Evolutionary conservation across 2,329 filamentous ascomycete genomes (phyloP).

Genomic region (Xylariaceae sp.): DNA sequence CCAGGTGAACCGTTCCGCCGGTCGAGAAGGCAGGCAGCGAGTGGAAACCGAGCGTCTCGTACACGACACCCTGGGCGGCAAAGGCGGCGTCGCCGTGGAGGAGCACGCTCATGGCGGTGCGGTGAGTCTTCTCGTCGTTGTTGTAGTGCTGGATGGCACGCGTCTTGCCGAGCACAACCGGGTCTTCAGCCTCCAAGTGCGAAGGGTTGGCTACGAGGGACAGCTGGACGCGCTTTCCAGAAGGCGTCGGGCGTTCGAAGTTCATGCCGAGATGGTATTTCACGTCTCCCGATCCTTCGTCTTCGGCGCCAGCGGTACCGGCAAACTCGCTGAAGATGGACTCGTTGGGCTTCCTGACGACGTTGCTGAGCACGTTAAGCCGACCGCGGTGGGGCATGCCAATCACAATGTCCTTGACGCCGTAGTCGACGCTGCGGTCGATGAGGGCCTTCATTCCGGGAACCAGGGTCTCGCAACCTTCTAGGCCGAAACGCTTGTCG

Average conservation of each 20-base stretch:
- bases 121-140: constrained; percentile 84
- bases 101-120: constrained; percentile 88
- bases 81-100: constrained; percentile 97
- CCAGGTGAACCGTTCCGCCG: constrained; percentile 91
- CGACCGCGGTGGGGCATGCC: constrained; percentile 99
- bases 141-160: constrained; percentile 99
- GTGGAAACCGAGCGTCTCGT: constrained; percentile 98
- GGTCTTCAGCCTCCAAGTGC: constrained; percentile 96
- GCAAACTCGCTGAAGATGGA: constrained; percentile 99
- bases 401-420: constrained; percentile 98
- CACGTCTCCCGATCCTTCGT: constrained; percentile 96
- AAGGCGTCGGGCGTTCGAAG: constrained; percentile 96
- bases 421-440: constrained; percentile 95
- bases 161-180: constrained; percentile 95
- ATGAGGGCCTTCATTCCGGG: constrained; percentile 99
- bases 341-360: constrained; percentile 98
- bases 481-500: constrained; percentile 97
- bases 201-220: constrained; percentile 98
- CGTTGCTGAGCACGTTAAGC: constrained; percentile 96
- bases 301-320: constrained; percentile 77
- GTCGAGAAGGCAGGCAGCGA: constrained; percentile 93
- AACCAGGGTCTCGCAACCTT: constrained; percentile 94
- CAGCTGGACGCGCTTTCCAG: constrained; percentile 97
- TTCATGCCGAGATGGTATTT: constrained; percentile 99
- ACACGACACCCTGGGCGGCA: constrained; percentile 92